Evolutionary conservation across 805 yeast species (phyloP).

Genomic region (Candida sanyiensis): DNA sequence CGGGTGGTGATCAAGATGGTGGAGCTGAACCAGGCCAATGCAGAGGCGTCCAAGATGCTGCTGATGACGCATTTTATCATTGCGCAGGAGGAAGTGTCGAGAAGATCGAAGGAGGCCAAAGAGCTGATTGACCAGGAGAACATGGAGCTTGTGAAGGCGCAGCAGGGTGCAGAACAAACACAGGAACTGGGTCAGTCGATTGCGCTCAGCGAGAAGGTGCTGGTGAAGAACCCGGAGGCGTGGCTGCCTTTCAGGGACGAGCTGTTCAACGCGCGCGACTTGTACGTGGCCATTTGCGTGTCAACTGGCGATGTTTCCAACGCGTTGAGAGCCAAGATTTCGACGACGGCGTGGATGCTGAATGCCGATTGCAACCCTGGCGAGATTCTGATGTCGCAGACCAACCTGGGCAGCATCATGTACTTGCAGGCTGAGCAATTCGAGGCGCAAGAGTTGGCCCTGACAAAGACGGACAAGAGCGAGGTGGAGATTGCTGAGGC

Average conservation of each 20-base stretch:
- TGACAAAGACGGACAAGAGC: slow-evolving; percentile 25
- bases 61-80: slow-evolving; percentile 55
- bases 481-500: slow-evolving; percentile 21
- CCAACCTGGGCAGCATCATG: slow-evolving; percentile 63
- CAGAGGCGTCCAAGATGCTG: slow-evolving; percentile 48
- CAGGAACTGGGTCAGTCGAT: slow-evolving; percentile 10
- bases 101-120: slow-evolving; percentile 31
- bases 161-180: neutral
- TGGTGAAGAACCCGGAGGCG: slow-evolving; percentile 37
- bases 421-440: slow-evolving; percentile 62
- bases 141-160: slow-evolving; percentile 2
- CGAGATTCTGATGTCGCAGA: slow-evolving; percentile 57
- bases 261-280: slow-evolving; percentile 69
- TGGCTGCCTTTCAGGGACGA: slow-evolving; percentile 78
- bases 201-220: neutral
- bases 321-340: slow-evolving; percentile 55
- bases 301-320: slow-evolving; percentile 60
- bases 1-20: slow-evolving; percentile 63
- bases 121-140: slow-evolving; percentile 28
- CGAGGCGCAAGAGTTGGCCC: slow-evolving; percentile 42
- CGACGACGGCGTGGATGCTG: slow-evolving; percentile 69
- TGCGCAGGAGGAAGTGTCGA: slow-evolving; percentile 61
- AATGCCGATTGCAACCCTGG: slow-evolving; percentile 62
- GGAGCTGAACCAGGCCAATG: slow-evolving; percentile 45
- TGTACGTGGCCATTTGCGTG: slow-evolving; percentile 65